These are phyloP conservation scores for Trametes cubensis DNA, from an alignment of 768 basidiomycete genomes.

Conservation along the genomic window DNA sequence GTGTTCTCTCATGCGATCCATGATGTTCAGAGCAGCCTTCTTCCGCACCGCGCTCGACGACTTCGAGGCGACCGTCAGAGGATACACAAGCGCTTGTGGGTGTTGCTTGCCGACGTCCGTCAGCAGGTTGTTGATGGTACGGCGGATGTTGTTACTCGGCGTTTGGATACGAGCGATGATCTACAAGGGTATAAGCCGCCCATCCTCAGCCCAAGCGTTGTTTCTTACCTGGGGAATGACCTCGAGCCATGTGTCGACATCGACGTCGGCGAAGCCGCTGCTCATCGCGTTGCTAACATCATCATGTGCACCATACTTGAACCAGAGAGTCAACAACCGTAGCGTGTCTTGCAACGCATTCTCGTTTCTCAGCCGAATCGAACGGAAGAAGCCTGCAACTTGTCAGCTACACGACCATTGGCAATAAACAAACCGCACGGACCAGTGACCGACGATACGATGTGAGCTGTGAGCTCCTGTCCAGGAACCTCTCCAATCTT, in stretches of 20 bases:
- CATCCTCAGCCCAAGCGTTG: not conserved
- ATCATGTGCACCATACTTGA: slow-evolving; percentile 91
- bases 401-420: slow-evolving; percentile 10
- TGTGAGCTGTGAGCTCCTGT: slow-evolving; percentile 72
- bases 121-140: slow-evolving; percentile 86
- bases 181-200: slow-evolving; percentile 44
- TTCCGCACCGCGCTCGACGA: slow-evolving; percentile 84
- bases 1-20: slow-evolving; percentile 93
- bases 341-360: slow-evolving; percentile 95
- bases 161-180: slow-evolving; percentile 99
- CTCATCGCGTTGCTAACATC: slow-evolving; percentile 90
- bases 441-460: slow-evolving; percentile 94
- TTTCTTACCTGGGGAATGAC: slow-evolving; percentile 89
- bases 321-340: slow-evolving; percentile 93
- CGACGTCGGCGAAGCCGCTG: slow-evolving; percentile 83
- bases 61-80: slow-evolving; percentile 94
- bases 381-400: slow-evolving; percentile 84
- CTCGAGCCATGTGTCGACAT: slow-evolving; percentile 97
- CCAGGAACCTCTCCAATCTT: slow-evolving; percentile 60
- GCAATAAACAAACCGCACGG: not conserved
- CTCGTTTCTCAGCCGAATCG: slow-evolving; percentile 85
- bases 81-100: slow-evolving; percentile 95
- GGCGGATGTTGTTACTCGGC: slow-evolving; percentile 80
- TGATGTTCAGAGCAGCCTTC: slow-evolving; percentile 82
- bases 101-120: slow-evolving; percentile 95